These are phyloP conservation scores for Nemophila menziesii DNA, from an alignment of 257 asterid genomes.

Conservation along the genomic window DNA sequence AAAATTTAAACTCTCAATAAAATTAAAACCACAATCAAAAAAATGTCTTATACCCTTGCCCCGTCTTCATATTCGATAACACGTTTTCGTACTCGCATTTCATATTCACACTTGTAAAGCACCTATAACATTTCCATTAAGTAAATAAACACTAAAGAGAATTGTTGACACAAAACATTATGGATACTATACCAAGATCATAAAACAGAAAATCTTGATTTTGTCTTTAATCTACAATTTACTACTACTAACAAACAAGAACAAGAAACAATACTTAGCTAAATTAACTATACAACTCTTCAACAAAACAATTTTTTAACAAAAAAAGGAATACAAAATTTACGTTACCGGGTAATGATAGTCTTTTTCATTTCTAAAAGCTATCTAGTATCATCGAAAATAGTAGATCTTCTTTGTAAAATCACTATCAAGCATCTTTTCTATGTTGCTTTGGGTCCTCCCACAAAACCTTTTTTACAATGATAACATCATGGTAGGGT, in stretches of 20 bases:
- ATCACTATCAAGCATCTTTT: conserved; percentile 43
- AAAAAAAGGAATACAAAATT: conserved; percentile 4
- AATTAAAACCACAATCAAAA: too few species aligned
- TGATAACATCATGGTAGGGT: conserved; percentile 35
- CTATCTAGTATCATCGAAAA: conserved; percentile 20
- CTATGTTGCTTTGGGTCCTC: conserved; percentile 30
- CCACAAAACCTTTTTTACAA: conserved; percentile 31
- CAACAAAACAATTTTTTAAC: conserved; percentile 14
- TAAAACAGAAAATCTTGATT: not conserved
- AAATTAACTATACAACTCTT: not conserved
- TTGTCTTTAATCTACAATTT: not conserved
- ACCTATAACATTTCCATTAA: too few species aligned
- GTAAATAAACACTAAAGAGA: too few species aligned
- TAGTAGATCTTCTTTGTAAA: conserved; percentile 30
- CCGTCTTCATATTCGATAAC: too few species aligned
- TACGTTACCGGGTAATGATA: conserved; percentile 19
- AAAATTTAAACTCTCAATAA: too few species aligned
- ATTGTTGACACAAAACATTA: too few species aligned
- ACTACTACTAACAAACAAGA: not conserved
- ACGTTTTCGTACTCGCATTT: too few species aligned
- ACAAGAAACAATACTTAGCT: not conserved
- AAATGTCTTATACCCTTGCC: too few species aligned
- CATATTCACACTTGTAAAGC: too few species aligned
- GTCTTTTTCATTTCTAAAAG: conserved; percentile 13
- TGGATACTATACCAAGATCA: not conserved